A percentile compares a stretch with the other conserved stretches of the same genome.
phyloP scores from a whole-genome alignment of 1,139 yeast genomes.

The Sugiyamaella japonica region DNA sequence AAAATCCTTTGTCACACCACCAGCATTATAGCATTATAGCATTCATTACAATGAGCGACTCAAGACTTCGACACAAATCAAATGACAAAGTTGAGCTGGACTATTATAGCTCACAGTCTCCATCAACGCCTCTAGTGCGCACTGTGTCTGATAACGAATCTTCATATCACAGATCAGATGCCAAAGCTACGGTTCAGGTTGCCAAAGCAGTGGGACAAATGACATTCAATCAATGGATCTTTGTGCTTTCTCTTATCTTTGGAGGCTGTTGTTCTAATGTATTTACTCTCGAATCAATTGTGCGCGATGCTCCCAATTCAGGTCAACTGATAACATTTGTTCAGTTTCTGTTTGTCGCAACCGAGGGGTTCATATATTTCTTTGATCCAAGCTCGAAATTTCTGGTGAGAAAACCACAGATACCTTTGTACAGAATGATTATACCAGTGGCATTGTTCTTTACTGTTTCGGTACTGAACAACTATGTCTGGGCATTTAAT shows the following conservation, averaged over 20 bases:
- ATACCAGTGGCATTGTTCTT: slow-evolving; percentile 55
- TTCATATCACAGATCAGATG: neutral
- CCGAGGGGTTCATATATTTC: slow-evolving; percentile 47
- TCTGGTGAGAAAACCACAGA: slow-evolving; percentile 41
- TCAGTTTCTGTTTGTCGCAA: slow-evolving; percentile 58
- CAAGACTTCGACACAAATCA: neutral
- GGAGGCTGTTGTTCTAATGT: slow-evolving; percentile 79
- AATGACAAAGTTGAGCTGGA: neutral
- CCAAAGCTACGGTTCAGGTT: neutral
- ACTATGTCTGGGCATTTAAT: slow-evolving; percentile 57
- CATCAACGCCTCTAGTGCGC: too few species aligned
- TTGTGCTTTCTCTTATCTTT: slow-evolving; percentile 45
- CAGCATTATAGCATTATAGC: too few species aligned
- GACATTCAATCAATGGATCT: slow-evolving; percentile 10
- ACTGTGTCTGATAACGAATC: neutral
- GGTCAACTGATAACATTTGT: slow-evolving; percentile 59
- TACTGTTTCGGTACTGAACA: slow-evolving; percentile 55
- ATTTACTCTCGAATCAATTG: slow-evolving; percentile 56
- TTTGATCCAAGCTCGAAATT: slow-evolving; percentile 36
- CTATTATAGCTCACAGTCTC: neutral
- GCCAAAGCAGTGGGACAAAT: slow-evolving; percentile 12
- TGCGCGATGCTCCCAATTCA: slow-evolving; percentile 44
- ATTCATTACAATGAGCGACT: neutral
- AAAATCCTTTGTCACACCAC: too few species aligned
- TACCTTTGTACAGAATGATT: slow-evolving; percentile 54